Conservation (phyloP, 2,329 filamentous ascomycete genomes). For the Fusarium tjaetaba region DNA sequence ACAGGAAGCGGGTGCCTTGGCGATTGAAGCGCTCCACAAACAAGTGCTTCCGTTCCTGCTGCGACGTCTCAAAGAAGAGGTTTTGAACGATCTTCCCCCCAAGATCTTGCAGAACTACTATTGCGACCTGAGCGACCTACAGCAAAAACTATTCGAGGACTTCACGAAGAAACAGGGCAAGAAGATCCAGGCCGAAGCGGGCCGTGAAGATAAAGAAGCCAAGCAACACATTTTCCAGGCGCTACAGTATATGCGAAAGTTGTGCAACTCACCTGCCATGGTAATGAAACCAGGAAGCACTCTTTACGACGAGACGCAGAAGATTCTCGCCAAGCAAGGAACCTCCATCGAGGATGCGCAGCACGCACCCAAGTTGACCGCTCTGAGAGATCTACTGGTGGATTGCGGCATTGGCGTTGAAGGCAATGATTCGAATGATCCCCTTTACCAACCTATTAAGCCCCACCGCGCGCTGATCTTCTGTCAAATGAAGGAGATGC, state of each 20-base stretch:
- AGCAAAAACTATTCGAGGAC: slow-evolving; percentile 95
- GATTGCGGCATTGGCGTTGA: slow-evolving; percentile 95
- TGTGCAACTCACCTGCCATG: slow-evolving; percentile 96
- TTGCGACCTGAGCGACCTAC: slow-evolving; percentile 94
- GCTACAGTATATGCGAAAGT: slow-evolving; percentile 98
- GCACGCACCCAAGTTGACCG: slow-evolving; percentile 92
- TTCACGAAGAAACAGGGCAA: slow-evolving; percentile 95
- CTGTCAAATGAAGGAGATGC: slow-evolving; percentile 99
- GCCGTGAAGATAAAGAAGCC: slow-evolving; percentile 86
- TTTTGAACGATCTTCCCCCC: slow-evolving; percentile 92
- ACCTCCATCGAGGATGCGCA: slow-evolving; percentile 84
- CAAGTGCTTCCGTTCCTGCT: slow-evolving; percentile 97
- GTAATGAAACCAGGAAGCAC: slow-evolving; percentile 95
- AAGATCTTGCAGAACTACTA: slow-evolving; percentile 99
- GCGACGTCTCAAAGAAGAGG: slow-evolving; percentile 95
- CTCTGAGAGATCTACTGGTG: slow-evolving; percentile 91
- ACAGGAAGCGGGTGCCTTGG: slow-evolving; percentile 94
- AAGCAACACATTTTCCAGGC: slow-evolving; percentile 99
- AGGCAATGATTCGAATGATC: slow-evolving; percentile 67
- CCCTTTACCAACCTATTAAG: slow-evolving; percentile 83
- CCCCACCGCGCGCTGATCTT: slow-evolving; percentile 96
- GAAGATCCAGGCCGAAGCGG: slow-evolving; percentile 84
- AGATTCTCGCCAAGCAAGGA: slow-evolving; percentile 79
- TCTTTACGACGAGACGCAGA: slow-evolving; percentile 88
- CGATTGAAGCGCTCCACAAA: slow-evolving; percentile 98